A percentile compares a stretch with the other conserved stretches of the same genome.
Evolutionary conservation across 163 green algal genomes (phyloP).

Genomic region (Coccomyxa subellipsoidea): DNA sequence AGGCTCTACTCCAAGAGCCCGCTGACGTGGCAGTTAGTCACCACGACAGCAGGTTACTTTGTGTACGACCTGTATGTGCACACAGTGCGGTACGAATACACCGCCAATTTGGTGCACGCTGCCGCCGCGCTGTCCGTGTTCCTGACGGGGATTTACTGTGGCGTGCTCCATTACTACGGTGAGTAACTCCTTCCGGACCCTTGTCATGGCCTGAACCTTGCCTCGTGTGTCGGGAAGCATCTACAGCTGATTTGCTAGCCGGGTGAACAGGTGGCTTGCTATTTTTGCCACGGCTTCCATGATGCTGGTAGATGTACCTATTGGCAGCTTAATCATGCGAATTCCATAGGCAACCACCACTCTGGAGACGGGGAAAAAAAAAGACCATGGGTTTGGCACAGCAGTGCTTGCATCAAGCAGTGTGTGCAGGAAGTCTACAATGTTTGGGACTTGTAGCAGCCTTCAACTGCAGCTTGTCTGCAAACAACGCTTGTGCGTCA

Average conservation of each 20-base stretch:
- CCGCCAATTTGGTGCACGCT: slow-evolving; percentile 20
- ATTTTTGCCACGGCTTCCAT: too few species aligned
- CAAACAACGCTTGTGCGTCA: too few species aligned
- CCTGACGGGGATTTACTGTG: slow-evolving; percentile 8
- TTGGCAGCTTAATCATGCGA: too few species aligned
- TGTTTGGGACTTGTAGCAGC: too few species aligned
- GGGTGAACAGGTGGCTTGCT: background rate
- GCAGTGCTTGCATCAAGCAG: too few species aligned
- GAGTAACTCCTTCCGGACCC: background rate
- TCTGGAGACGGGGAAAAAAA: too few species aligned
- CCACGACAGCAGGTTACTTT: slow-evolving; percentile 30
- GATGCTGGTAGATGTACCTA: too few species aligned
- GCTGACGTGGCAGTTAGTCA: slow-evolving; percentile 3
- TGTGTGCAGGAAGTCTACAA: too few species aligned
- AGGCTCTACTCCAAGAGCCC: background rate
- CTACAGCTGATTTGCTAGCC: background rate
- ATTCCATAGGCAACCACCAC: too few species aligned
- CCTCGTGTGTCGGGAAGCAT: background rate
- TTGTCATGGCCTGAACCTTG: background rate
- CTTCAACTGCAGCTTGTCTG: too few species aligned
- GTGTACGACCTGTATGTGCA: slow-evolving; percentile 24
- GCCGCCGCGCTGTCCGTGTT: slow-evolving; percentile 14
- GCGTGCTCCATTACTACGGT: slow-evolving; percentile 29
- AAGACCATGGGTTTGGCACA: too few species aligned
- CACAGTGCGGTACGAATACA: slow-evolving; percentile 14